These are phyloP conservation scores for Ophiostoma ips DNA, from an alignment of 2,329 filamentous ascomycete genomes.

Conservation along the genomic window DNA sequence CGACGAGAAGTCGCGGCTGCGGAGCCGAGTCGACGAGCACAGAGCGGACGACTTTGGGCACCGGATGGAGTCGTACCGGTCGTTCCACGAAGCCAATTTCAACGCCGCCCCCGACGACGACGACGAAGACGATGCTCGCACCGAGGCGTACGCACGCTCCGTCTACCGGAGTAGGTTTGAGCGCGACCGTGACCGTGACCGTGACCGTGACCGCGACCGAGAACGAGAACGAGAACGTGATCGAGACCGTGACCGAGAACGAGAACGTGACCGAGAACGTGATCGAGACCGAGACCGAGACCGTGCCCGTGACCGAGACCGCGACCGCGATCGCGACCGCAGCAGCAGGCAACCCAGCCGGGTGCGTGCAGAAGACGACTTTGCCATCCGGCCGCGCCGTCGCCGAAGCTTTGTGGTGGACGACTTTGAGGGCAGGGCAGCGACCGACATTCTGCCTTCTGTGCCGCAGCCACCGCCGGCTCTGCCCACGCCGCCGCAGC, in stretches of 20 bases:
- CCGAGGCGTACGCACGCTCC: neutral
- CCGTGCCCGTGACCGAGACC: too few species aligned
- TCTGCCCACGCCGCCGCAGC: conserved; percentile 13
- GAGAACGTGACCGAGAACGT: too few species aligned
- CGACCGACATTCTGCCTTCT: conserved; percentile 24
- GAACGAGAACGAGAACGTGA: too few species aligned
- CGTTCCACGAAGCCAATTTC: conserved; percentile 23
- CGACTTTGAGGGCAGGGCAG: conserved; percentile 33
- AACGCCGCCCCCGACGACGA: conserved; percentile 23
- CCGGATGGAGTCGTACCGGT: conserved; percentile 22
- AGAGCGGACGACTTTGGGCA: conserved; percentile 23
- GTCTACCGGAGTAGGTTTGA: conserved; percentile 6
- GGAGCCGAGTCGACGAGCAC: conserved; percentile 21
- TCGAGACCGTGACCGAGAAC: too few species aligned
- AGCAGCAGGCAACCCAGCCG: conserved; percentile 21
- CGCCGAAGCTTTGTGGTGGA: conserved; percentile 46
- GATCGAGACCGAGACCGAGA: too few species aligned
- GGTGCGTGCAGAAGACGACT: conserved; percentile 19
- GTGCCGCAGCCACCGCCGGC: conserved; percentile 18
- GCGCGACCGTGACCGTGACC: too few species aligned
- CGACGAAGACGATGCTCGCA: neutral
- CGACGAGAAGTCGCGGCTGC: conserved; percentile 33
- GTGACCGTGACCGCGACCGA: too few species aligned
- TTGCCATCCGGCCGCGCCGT: conserved; percentile 1
- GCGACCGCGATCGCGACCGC: too few species aligned